phyloP scores from a whole-genome alignment of 768 basidiomycete genomes.

The Hydnomerulius pinastri region DNA sequence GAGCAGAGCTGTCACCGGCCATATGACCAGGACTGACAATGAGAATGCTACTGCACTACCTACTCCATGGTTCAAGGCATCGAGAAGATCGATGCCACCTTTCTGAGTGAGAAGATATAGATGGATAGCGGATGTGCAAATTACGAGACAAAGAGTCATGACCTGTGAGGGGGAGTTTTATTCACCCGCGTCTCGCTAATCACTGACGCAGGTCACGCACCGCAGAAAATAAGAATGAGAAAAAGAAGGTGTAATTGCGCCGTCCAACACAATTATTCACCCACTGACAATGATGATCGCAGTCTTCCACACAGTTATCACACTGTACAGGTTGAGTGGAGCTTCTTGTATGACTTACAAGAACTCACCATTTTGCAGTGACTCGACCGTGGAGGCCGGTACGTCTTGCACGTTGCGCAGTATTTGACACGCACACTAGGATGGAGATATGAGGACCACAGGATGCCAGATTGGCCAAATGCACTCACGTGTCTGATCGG shows the following conservation, averaged over 20 bases:
- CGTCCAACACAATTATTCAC: slow-evolving; percentile 96
- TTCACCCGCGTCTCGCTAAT: not conserved
- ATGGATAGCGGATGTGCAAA: slow-evolving; percentile 83
- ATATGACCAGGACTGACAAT: slow-evolving; percentile 70
- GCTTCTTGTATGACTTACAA: not conserved
- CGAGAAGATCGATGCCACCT: slow-evolving; percentile 48
- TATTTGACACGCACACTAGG: slow-evolving; percentile 87
- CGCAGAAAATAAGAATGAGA: slow-evolving; percentile 74
- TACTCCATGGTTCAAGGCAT: slow-evolving; percentile 51
- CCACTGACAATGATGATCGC: slow-evolving; percentile 91
- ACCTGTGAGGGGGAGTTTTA: slow-evolving; percentile 45
- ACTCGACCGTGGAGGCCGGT: slow-evolving; percentile 90
- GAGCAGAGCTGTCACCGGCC: slow-evolving; percentile 80
- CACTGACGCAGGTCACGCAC: slow-evolving; percentile 50
- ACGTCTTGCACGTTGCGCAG: slow-evolving; percentile 90
- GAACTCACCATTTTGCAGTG: slow-evolving; percentile 88
- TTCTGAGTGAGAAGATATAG: slow-evolving; percentile 64
- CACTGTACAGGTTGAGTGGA: slow-evolving; percentile 52
- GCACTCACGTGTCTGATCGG: slow-evolving; percentile 69
- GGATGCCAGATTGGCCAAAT: not conserved
- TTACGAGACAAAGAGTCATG: slow-evolving; percentile 71
- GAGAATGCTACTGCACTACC: slow-evolving; percentile 84
- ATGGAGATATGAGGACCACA: not conserved
- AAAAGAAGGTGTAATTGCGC: slow-evolving; percentile 94
- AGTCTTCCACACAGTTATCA: slow-evolving; percentile 96